Evolutionary conservation across 495 filamentous ascomycete species (phyloP).

Genomic region (Letharia columbiana): DNA sequence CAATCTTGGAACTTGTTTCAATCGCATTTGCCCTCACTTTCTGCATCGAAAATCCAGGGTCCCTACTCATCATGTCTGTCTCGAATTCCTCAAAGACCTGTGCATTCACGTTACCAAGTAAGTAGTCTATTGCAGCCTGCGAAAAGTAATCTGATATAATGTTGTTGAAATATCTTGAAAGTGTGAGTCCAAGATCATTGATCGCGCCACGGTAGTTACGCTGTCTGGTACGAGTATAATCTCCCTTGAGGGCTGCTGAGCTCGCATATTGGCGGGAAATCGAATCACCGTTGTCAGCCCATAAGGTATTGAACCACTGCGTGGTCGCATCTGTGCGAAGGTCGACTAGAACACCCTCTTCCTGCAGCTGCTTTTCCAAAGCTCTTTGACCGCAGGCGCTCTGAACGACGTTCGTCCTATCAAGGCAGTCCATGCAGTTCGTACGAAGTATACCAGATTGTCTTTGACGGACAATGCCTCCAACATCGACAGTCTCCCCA

Average conservation of each 20-base stretch:
- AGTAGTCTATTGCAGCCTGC: slow-evolving; percentile 86
- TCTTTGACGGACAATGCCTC: slow-evolving; percentile 40
- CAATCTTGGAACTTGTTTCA: slow-evolving; percentile 73
- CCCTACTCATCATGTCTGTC: slow-evolving; percentile 73
- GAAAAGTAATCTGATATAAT: slow-evolving; percentile 91
- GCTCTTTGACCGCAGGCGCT: slow-evolving; percentile 71
- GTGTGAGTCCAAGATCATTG: slow-evolving; percentile 83
- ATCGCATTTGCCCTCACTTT: slow-evolving; percentile 83
- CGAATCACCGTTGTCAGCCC: slow-evolving; percentile 83
- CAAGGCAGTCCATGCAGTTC: slow-evolving; percentile 97
- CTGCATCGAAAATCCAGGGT: slow-evolving; percentile 76
- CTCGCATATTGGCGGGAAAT: slow-evolving; percentile 65
- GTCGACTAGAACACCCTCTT: slow-evolving; percentile 64
- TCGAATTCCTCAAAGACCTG: slow-evolving; percentile 88
- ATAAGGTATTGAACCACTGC: slow-evolving; percentile 86
- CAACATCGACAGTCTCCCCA: slow-evolving; percentile 52
- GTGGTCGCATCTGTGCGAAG: slow-evolving; percentile 61
- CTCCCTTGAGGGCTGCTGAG: slow-evolving; percentile 87
- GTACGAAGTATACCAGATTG: slow-evolving; percentile 76
- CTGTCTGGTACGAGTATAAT: slow-evolving; percentile 85
- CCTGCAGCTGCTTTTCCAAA: slow-evolving; percentile 64
- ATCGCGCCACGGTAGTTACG: slow-evolving; percentile 85
- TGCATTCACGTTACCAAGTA: slow-evolving; percentile 78
- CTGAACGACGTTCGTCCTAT: slow-evolving; percentile 89
- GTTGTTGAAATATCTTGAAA: slow-evolving; percentile 63